These are phyloP conservation scores for Senecio squalidus DNA, from an alignment of 140 eudicot species.

Conservation along the genomic window DNA sequence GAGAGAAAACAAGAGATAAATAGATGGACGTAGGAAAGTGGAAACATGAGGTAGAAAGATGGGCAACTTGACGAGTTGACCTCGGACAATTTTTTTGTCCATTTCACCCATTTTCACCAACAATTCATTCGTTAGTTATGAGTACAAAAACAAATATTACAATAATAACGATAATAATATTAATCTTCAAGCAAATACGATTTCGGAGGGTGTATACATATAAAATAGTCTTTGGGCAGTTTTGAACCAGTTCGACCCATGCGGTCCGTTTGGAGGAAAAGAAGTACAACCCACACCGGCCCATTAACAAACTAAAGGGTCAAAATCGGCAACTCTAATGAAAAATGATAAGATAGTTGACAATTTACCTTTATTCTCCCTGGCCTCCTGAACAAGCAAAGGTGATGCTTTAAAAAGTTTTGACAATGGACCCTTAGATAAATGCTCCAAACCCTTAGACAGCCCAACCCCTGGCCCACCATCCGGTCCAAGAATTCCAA, in stretches of 20 bases:
- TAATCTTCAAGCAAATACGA: no score
- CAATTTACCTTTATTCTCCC: slow-evolving; percentile 30
- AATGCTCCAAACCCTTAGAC: slow-evolving; percentile 74
- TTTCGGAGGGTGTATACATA: no score
- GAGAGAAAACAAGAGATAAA: slow-evolving; percentile 6
- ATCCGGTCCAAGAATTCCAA: slow-evolving; percentile 85
- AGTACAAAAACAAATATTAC: neutral
- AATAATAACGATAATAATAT: no score
- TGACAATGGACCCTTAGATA: slow-evolving; percentile 78
- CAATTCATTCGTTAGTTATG: neutral
- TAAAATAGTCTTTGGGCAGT: neutral
- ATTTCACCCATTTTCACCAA: neutral
- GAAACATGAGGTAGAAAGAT: neutral
- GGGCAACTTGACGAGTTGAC: neutral
- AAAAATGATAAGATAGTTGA: slow-evolving; percentile 8
- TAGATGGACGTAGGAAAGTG: no score
- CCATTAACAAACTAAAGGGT: neutral
- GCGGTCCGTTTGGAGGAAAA: neutral
- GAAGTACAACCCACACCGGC: neutral
- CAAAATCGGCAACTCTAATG: neutral
- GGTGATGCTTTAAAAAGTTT: slow-evolving; percentile 82
- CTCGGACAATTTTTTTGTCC: neutral
- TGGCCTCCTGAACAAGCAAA: slow-evolving; percentile 32
- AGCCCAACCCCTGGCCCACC: slow-evolving; percentile 99
- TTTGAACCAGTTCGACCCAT: slow-evolving; percentile 3